phyloP scores from a whole-genome alignment of 2,329 filamentous ascomycete genomes.

The Pseudogymnoascus sp. region DNA sequence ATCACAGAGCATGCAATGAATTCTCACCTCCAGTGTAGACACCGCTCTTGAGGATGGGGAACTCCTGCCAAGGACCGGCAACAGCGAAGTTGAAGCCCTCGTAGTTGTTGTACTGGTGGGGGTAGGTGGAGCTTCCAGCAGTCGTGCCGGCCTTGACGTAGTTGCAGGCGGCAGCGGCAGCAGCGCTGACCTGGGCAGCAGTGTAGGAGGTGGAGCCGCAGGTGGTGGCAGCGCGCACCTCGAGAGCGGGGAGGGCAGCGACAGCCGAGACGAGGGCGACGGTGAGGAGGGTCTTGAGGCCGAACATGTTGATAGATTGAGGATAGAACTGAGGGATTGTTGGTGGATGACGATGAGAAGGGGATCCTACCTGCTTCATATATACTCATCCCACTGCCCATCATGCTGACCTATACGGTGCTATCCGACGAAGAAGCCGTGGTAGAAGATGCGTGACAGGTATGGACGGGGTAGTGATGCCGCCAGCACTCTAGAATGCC shows the following conservation, averaged over 20 bases:
- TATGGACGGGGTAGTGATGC: not conserved
- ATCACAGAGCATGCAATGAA: constrained; percentile 9
- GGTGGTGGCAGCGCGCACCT: constrained; percentile 40
- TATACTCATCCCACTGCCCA: not conserved
- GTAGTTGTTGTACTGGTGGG: constrained; percentile 55
- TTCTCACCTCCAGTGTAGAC: constrained; percentile 49
- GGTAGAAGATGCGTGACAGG: not conserved
- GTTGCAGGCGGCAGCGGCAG: constrained; percentile 44
- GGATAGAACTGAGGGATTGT: not conserved
- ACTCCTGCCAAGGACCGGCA: constrained; percentile 55
- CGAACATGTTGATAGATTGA: not conserved
- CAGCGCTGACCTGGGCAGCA: constrained; percentile 41
- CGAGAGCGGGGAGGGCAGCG: constrained; percentile 22
- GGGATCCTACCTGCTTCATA: not conserved
- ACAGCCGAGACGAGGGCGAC: constrained; percentile 12
- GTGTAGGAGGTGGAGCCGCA: constrained; percentile 51
- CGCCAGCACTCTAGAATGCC: not conserved
- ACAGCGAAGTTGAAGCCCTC: constrained; percentile 56
- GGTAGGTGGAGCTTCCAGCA: constrained; percentile 40
- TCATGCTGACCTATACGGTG: not conserved
- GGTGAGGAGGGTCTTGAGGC: constrained; percentile 9
- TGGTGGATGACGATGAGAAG: not conserved
- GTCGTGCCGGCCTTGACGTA: constrained; percentile 38
- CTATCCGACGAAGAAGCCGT: constrained; percentile 1
- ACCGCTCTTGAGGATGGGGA: constrained; percentile 47